Conservation (phyloP, 176 grass and related monocot species). For the barley (Hordeum vulgare) region DNA sequence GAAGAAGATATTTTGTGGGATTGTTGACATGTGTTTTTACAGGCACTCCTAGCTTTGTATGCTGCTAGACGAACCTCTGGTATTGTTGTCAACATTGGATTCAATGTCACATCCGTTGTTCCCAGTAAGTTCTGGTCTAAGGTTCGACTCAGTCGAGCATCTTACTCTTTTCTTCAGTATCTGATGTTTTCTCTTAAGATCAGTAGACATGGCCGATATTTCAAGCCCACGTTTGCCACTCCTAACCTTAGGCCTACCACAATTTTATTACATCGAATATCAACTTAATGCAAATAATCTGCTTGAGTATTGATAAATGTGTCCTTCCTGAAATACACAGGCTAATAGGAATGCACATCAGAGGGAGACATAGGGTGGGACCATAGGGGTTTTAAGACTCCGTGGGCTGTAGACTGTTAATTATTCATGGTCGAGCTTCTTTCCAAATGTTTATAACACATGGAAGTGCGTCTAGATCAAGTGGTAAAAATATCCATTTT, state of each 20-base stretch:
- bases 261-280: neutral
- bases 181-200: neutral
- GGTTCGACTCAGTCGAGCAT: neutral
- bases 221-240: neutral
- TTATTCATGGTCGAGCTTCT: neutral
- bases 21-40: slow-evolving; percentile 24
- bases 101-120: slow-evolving; percentile 74
- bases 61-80: slow-evolving; percentile 77
- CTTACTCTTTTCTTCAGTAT: slow-evolving; percentile 2
- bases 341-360: neutral
- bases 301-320: neutral
- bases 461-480: neutral
- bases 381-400: neutral
- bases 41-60: slow-evolving; percentile 93
- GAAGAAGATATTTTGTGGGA: neutral
- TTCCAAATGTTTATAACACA: neutral
- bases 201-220: neutral
- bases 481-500: neutral
- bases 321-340: neutral
- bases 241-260: neutral
- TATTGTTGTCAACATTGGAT: slow-evolving; percentile 94
- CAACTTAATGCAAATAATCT: neutral
- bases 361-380: neutral
- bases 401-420: neutral
- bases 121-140: slow-evolving; percentile 49